A percentile compares a stretch with the other conserved stretches of the same genome.
phyloP scores from a whole-genome alignment of 352 stramenopile genomes.

The Phytophthora agathidicida region DNA sequence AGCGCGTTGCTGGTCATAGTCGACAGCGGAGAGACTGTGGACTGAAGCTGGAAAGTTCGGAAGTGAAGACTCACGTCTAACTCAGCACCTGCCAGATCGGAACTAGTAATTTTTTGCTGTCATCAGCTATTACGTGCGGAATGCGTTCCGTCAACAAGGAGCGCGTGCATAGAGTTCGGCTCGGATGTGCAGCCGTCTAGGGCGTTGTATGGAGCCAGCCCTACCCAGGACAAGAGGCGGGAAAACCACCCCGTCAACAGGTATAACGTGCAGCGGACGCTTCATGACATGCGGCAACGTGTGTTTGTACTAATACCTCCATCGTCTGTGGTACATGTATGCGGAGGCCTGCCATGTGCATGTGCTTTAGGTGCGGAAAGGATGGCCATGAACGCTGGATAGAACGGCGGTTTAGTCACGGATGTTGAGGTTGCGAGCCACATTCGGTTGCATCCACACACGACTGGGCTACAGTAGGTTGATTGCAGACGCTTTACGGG shows the following conservation, averaged over 20 bases:
- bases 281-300: slow-evolving; percentile 7
- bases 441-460: too few relatives aligned
- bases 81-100: neutral
- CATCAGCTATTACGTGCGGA: slow-evolving; percentile 9
- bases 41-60: neutral
- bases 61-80: slow-evolving; percentile 11
- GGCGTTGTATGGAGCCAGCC: neutral
- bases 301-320: too few relatives aligned
- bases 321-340: too few relatives aligned
- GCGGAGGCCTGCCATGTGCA: too few relatives aligned
- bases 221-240: neutral
- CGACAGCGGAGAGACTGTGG: neutral
- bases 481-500: too few relatives aligned
- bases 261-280: slow-evolving; percentile 11
- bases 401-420: too few relatives aligned
- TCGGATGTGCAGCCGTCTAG: too few relatives aligned
- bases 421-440: too few relatives aligned
- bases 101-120: slow-evolving; percentile 4
- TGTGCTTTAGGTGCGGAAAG: too few relatives aligned
- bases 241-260: neutral
- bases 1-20: slow-evolving; percentile 15
- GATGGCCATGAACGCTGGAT: too few relatives aligned
- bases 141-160: neutral
- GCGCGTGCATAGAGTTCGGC: neutral
- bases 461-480: too few relatives aligned